Conservation (phyloP, 306 rosid genomes). For the Oxytropis ochrocephala region DNA sequence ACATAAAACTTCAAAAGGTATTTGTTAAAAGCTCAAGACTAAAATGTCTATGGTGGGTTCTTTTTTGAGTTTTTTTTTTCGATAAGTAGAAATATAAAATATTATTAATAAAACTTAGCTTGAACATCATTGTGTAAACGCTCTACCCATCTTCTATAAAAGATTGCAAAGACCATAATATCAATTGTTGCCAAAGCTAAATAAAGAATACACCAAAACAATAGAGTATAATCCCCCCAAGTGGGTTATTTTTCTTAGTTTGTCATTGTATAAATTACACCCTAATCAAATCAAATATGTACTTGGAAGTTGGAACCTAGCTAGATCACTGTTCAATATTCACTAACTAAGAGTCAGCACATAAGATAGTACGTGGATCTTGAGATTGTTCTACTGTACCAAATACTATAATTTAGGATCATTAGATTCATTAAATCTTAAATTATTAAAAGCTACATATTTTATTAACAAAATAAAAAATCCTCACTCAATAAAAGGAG, state of each 20-base stretch:
- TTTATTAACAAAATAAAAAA: slow-evolving; percentile 1
- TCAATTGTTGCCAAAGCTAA: no score
- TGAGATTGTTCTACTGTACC: not conserved
- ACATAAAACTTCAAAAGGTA: no score
- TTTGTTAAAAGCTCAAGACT: no score
- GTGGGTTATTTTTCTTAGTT: not conserved
- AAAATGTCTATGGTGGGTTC: no score
- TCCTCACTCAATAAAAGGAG: not conserved
- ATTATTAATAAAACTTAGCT: no score
- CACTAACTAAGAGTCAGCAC: slow-evolving; percentile 2
- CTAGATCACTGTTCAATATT: not conserved
- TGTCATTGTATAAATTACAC: not conserved
- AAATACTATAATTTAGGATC: not conserved
- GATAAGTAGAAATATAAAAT: no score
- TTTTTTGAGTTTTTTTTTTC: no score
- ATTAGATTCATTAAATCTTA: slow-evolving; percentile 12
- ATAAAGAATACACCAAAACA: no score
- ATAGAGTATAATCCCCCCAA: no score
- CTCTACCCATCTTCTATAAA: no score
- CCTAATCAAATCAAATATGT: not conserved
- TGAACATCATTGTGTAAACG: no score
- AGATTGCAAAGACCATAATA: no score
- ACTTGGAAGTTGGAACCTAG: not conserved
- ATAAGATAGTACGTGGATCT: slow-evolving; percentile 12
- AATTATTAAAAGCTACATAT: not conserved